phyloP scores from a whole-genome alignment of 768 basidiomycete genomes.

The Hypsizygus marmoreus region DNA sequence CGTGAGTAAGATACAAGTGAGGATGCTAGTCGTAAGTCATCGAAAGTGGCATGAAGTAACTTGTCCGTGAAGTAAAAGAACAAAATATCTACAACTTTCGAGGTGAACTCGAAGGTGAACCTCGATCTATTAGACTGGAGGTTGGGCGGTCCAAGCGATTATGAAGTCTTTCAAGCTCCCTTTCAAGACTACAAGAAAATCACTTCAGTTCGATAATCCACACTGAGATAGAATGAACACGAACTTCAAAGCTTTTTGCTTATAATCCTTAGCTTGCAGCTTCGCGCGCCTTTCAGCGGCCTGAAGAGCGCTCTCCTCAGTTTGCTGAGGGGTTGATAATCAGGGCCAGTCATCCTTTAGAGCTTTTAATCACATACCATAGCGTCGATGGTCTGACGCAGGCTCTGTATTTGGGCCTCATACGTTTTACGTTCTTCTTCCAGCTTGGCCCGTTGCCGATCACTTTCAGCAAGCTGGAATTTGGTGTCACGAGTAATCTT shows the following conservation, averaged over 20 bases:
- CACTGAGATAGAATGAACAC: constrained; percentile 19
- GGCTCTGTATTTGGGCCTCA: constrained; percentile 55
- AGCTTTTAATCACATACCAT: constrained; percentile 46
- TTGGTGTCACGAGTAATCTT: constrained; percentile 50
- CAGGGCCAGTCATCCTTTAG: constrained; percentile 3
- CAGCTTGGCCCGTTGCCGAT: constrained; percentile 59
- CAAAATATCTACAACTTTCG: constrained; percentile 29
- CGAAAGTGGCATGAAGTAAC: background rate
- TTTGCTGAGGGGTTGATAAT: constrained; percentile 51
- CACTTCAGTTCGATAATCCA: constrained; percentile 5
- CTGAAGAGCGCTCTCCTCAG: constrained; percentile 64
- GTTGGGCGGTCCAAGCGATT: constrained; percentile 63
- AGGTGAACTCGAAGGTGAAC: constrained; percentile 29
- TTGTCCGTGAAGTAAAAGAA: constrained; percentile 8
- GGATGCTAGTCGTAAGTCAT: constrained; percentile 10
- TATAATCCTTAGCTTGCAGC: constrained; percentile 73
- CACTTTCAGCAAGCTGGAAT: constrained; percentile 58
- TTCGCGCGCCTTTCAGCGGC: constrained; percentile 76
- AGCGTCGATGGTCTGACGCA: constrained; percentile 62
- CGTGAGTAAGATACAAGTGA: constrained; percentile 19
- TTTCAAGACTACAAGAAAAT: constrained; percentile 49
- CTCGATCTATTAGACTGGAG: constrained; percentile 28
- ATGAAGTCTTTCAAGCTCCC: constrained; percentile 70
- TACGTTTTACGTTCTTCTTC: constrained; percentile 67
- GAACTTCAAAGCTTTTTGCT: constrained; percentile 69